A percentile compares a stretch with the other conserved stretches of the same genome.
Evolutionary conservation across 805 yeast genomes (phyloP).

Genomic region (Sugiyamaella chiloensis): DNA sequence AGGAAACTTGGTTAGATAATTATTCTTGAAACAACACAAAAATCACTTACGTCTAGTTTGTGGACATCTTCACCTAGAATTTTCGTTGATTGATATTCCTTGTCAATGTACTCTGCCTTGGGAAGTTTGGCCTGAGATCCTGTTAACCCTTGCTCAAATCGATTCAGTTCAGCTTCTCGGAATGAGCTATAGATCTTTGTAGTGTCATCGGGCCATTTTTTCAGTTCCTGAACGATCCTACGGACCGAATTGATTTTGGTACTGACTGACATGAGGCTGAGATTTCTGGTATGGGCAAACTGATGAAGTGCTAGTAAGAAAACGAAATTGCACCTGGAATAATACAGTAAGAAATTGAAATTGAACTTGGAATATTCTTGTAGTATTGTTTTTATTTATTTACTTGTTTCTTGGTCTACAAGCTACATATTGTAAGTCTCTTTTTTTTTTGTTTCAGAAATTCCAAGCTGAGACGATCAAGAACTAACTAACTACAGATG

Average conservation of each 20-base stretch:
- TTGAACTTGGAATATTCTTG: too few species aligned
- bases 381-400: too few species aligned
- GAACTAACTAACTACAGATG: too few species aligned
- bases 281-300: too few species aligned
- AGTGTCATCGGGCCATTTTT: conserved; percentile 40
- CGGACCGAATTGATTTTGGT: conserved; percentile 21
- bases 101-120: conserved; percentile 23
- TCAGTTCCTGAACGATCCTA: conserved; percentile 24
- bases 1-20: conserved; percentile 23
- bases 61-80: conserved; percentile 21
- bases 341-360: too few species aligned
- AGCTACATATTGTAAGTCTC: too few species aligned
- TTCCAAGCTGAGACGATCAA: too few species aligned
- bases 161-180: conserved; percentile 43
- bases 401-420: too few species aligned
- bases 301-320: too few species aligned
- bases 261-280: conserved; percentile 16
- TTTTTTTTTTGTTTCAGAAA: too few species aligned
- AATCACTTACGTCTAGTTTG: conserved; percentile 16
- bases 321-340: too few species aligned
- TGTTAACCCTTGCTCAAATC: conserved; percentile 33
- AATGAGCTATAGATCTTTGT: conserved; percentile 47
- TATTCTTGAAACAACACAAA: neutral
- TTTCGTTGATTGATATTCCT: conserved; percentile 26
- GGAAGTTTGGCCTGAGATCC: conserved; percentile 25